phyloP scores from a whole-genome alignment of 2,329 filamentous ascomycete species.

The Venturia aucupariae region DNA sequence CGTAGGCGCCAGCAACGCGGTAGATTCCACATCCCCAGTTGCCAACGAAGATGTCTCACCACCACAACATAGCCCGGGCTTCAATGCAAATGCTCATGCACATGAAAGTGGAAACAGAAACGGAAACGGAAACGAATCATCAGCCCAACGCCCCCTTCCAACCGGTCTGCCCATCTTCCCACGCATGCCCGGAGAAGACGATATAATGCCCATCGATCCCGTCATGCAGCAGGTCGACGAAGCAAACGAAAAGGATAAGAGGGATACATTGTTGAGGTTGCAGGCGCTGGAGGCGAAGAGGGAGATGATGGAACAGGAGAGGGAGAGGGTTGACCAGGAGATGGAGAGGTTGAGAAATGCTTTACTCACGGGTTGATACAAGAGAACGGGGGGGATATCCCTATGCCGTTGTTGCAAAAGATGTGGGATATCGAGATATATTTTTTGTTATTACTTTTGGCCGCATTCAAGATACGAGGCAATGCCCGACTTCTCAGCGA shows the following conservation, averaged over 20 bases:
- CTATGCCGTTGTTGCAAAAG: too few relatives aligned
- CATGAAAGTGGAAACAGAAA: too few relatives aligned
- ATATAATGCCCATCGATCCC: not conserved
- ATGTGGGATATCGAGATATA: too few relatives aligned
- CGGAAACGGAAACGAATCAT: not conserved
- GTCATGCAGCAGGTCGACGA: conserved; percentile 2
- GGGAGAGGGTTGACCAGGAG: conserved; percentile 4
- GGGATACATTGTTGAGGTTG: not conserved
- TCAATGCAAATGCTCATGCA: not conserved
- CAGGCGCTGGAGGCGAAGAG: conserved; percentile 6
- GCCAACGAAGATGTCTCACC: not conserved
- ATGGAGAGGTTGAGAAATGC: conserved; percentile 11
- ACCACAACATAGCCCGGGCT: not conserved
- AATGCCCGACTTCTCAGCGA: too few relatives aligned
- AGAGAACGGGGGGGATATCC: not conserved
- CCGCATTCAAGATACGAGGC: too few relatives aligned
- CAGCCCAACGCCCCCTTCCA: not conserved
- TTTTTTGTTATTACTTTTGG: too few relatives aligned
- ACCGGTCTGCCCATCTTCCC: not conserved
- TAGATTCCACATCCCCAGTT: not conserved
- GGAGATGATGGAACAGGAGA: conserved; percentile 11
- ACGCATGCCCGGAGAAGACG: conserved; percentile 1
- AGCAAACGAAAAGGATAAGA: not conserved
- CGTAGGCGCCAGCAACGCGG: not conserved
- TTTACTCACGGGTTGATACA: conserved; percentile 1